Conservation (phyloP, 2,329 filamentous ascomycete species). For the Alternaria tenuissima region DNA sequence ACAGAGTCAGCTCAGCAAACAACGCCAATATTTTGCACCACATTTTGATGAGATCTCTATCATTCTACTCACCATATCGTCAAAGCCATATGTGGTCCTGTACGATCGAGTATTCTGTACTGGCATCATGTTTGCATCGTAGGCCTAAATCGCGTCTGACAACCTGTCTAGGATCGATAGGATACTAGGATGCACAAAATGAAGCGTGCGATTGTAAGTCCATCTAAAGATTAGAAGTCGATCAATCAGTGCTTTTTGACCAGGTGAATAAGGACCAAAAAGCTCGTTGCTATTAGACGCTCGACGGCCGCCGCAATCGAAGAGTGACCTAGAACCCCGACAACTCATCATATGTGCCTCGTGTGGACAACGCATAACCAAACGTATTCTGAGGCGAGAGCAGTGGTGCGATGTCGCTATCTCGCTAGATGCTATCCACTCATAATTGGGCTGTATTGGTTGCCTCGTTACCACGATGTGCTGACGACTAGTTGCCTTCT, state of each 20-base stretch:
- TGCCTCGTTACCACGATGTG: not conserved
- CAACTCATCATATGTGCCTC: not conserved
- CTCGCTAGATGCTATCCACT: not conserved
- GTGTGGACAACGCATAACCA: not conserved
- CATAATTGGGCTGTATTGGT: not conserved
- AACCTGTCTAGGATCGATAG: not conserved
- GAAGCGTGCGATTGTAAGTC: not conserved
- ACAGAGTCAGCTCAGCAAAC: not conserved
- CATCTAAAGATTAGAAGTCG: not conserved
- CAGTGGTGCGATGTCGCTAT: not conserved
- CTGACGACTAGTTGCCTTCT: not conserved
- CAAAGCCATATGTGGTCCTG: not conserved
- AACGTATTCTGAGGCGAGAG: not conserved
- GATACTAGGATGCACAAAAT: not conserved
- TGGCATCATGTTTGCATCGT: not conserved
- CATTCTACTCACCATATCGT: not conserved
- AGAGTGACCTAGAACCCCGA: not conserved
- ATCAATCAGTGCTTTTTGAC: not conserved
- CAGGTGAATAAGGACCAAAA: not conserved
- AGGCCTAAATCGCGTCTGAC: not conserved
- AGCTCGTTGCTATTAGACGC: not conserved
- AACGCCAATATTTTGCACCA: not conserved
- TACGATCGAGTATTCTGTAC: not conserved
- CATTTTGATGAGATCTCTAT: no score
- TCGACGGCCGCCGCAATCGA: not conserved